Evolutionary conservation across 768 basidiomycete species (phyloP).

Genomic region (Peribolospora baueri): DNA sequence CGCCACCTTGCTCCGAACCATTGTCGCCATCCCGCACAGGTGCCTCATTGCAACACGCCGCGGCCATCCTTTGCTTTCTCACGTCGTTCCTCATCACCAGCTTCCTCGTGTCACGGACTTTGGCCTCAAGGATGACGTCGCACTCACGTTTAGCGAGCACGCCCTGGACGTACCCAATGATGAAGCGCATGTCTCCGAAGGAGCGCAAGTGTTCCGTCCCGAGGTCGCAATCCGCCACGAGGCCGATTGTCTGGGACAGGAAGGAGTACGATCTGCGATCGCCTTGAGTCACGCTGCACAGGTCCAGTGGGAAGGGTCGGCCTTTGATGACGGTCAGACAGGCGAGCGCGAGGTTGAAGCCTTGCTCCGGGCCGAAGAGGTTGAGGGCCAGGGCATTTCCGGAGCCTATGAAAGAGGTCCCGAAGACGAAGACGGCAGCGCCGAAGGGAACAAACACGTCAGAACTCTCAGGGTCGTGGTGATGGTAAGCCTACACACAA

Average conservation of each 20-base stretch:
- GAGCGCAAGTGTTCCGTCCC: slow-evolving; percentile 53
- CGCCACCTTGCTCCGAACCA: too few species aligned
- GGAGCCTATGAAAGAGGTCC: slow-evolving; percentile 27
- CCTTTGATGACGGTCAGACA: slow-evolving; percentile 62
- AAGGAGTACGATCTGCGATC: slow-evolving; percentile 43
- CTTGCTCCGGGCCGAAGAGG: slow-evolving; percentile 44
- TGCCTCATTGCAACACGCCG: too few species aligned
- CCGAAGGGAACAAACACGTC: too few species aligned
- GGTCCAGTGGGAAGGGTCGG: slow-evolving; percentile 44
- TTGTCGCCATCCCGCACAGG: too few species aligned
- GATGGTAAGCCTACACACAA: too few species aligned
- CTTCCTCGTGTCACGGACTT: too few species aligned
- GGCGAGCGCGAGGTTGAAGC: slow-evolving; percentile 45
- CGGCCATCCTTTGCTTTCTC: too few species aligned
- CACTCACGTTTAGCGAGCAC: slow-evolving; percentile 37
- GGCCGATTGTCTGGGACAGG: slow-evolving; percentile 56
- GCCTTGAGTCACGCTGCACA: slow-evolving; percentile 50
- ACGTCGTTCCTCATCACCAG: too few species aligned
- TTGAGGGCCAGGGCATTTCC: slow-evolving; percentile 56
- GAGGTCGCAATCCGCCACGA: slow-evolving; percentile 47
- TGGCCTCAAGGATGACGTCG: slow-evolving; percentile 24
- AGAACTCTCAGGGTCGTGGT: too few species aligned
- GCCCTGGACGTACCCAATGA: slow-evolving; percentile 44
- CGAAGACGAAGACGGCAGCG: too few species aligned
- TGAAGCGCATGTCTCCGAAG: slow-evolving; percentile 48